phyloP scores from a whole-genome alignment of 805 yeast genomes.

The Candida odintsovae region DNA sequence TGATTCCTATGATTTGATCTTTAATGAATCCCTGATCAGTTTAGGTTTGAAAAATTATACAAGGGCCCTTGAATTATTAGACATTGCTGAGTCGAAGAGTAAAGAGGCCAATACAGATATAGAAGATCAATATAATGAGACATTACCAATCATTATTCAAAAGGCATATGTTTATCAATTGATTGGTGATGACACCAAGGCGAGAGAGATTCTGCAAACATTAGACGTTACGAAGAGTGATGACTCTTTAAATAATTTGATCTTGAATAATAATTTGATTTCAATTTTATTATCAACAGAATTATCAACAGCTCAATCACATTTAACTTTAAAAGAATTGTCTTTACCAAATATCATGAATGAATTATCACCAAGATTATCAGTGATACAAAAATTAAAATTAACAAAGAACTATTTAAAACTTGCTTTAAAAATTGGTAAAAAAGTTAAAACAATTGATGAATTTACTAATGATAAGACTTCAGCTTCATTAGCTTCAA shows the following conservation, averaged over 20 bases:
- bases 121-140: constrained; percentile 43
- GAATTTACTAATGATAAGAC: constrained; percentile 10
- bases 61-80: constrained; percentile 37
- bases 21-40: constrained; percentile 57
- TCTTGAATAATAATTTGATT: constrained; percentile 27
- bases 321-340: constrained; percentile 28
- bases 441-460: constrained; percentile 6
- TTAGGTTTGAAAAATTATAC: constrained; percentile 37
- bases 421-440: constrained; percentile 16
- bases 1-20: constrained; percentile 52
- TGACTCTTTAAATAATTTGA: constrained; percentile 25
- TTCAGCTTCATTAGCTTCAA: constrained; percentile 6
- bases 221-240: constrained; percentile 21
- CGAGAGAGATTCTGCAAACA: constrained; percentile 31
- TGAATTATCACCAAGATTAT: constrained; percentile 17
- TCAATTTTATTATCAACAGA: constrained; percentile 3
- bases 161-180: constrained; percentile 49
- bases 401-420: constrained; percentile 18
- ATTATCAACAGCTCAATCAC: constrained; percentile 9
- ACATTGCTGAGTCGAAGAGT: constrained; percentile 38
- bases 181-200: constrained; percentile 29
- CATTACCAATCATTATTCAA: constrained; percentile 59
- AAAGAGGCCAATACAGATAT: constrained; percentile 32
- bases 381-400: constrained; percentile 14
- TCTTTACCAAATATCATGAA: constrained; percentile 23